phyloP scores from a whole-genome alignment of 208 protist genomes.

The Trichomonas tenax region DNA sequence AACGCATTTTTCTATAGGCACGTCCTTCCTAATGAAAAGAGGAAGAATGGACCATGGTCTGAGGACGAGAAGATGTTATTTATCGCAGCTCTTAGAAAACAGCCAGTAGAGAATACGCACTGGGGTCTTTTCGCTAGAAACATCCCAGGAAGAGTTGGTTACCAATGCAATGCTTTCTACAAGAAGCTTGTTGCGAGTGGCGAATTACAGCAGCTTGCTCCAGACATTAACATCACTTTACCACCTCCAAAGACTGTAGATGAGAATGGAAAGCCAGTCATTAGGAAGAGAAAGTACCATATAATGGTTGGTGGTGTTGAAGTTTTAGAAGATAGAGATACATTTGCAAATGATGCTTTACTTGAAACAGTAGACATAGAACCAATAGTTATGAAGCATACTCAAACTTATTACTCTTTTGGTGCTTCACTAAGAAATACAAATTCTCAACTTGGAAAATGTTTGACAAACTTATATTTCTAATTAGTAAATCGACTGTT shows the following conservation, averaged over 20 bases:
- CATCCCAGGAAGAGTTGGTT: neutral
- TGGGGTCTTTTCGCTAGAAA: neutral
- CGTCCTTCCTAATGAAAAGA: neutral
- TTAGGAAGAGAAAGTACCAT: neutral
- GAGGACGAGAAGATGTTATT: neutral
- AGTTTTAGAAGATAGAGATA: neutral
- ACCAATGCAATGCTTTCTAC: conserved; percentile 2
- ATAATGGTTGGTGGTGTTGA: neutral
- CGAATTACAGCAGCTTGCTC: neutral
- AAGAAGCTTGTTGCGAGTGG: neutral
- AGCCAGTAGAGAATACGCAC: neutral
- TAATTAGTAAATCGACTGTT: too few relatives aligned
- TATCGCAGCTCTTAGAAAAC: neutral
- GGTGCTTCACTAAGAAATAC: neutral
- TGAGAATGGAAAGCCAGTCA: neutral
- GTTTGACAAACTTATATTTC: neutral
- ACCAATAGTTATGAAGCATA: neutral
- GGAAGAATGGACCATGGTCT: neutral
- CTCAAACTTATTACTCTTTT: neutral
- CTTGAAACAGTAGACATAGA: neutral
- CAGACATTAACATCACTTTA: neutral
- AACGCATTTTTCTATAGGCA: neutral
- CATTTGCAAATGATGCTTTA: neutral
- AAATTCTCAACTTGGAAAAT: neutral
- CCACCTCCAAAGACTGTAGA: neutral